A percentile compares a stretch with the other conserved stretches of the same genome.
Evolutionary conservation across 306 rosid genomes (phyloP).

Genomic region (Luffa acutangula): DNA sequence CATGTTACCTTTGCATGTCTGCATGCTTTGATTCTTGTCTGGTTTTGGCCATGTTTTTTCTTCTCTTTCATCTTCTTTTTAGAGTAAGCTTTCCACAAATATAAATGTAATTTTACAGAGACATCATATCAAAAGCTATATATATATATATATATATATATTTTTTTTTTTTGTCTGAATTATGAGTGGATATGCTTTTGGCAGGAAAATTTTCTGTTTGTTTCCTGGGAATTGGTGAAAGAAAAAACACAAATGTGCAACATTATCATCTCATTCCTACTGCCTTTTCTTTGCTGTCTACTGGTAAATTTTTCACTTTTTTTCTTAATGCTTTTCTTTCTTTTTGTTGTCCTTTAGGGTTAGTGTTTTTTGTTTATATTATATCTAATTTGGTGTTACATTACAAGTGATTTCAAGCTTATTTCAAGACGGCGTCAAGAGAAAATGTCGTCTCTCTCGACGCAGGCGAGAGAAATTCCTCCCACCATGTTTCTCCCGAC

Average conservation of each 20-base stretch:
- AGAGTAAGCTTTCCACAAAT: neutral
- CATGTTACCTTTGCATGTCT: slow-evolving; percentile 1
- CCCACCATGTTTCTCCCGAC: too few species aligned
- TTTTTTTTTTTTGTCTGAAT: too few species aligned
- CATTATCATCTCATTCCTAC: neutral
- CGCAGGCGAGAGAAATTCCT: too few species aligned
- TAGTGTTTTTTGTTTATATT: neutral
- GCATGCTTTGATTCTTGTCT: neutral
- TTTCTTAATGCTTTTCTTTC: neutral
- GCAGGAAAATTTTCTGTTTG: neutral
- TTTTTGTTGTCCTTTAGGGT: neutral
- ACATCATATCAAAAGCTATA: neutral
- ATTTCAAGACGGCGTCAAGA: too few species aligned
- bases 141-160: neutral
- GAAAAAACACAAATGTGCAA: neutral
- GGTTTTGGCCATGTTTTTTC: neutral
- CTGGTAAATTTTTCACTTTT: neutral
- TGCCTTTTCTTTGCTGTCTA: neutral
- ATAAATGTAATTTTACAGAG: neutral
- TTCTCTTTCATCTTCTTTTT: neutral
- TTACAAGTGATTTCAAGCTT: neutral
- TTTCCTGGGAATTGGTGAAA: slow-evolving; percentile 4
- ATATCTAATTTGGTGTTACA: neutral
- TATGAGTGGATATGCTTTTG: neutral
- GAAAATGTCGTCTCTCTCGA: too few species aligned